A percentile compares a stretch with the other conserved stretches of the same genome.
Conservation (phyloP, 1,284 basidiomycete species). For the Puccinia coronata region DNA sequence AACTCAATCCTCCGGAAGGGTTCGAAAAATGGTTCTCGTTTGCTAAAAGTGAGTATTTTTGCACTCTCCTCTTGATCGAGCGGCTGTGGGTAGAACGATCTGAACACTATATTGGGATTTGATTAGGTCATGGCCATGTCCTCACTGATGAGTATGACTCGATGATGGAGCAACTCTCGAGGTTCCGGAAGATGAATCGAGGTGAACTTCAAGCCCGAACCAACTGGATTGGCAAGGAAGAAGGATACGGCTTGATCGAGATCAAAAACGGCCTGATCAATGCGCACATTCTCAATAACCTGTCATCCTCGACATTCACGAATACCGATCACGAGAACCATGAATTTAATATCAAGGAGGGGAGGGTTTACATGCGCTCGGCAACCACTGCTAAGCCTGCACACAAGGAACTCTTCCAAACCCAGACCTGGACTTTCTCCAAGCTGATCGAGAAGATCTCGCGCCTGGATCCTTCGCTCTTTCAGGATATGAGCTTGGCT, state of each 20-base stretch:
- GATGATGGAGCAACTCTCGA: slow-evolving; percentile 39
- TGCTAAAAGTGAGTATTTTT: slow-evolving; percentile 25
- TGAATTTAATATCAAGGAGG: slow-evolving; percentile 28
- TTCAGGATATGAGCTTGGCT: slow-evolving; percentile 30
- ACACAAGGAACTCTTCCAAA: slow-evolving; percentile 18
- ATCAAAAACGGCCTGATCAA: slow-evolving; percentile 21
- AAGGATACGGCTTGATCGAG: slow-evolving; percentile 17
- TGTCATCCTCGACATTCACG: slow-evolving; percentile 25
- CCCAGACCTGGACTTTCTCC: slow-evolving; percentile 39
- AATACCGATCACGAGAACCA: slow-evolving; percentile 38
- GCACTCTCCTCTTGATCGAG: too few relatives aligned
- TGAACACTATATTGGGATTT: too few relatives aligned
- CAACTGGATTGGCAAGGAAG: not conserved
- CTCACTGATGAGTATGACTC: slow-evolving; percentile 36
- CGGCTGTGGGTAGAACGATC: too few relatives aligned
- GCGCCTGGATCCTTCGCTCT: slow-evolving; percentile 20
- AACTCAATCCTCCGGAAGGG: slow-evolving; percentile 26
- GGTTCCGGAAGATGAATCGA: slow-evolving; percentile 4
- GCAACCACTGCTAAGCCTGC: slow-evolving; percentile 4
- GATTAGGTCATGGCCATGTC: slow-evolving; percentile 21
- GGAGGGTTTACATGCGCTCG: slow-evolving; percentile 7
- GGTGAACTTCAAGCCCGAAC: slow-evolving; percentile 24
- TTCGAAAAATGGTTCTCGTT: slow-evolving; percentile 44
- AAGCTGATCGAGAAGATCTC: slow-evolving; percentile 32
- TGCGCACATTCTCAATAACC: not conserved